Base-by-base conservation (phyloP, 2,329 filamentous ascomycete genomes). In the Cladosporium phlei region DNA sequence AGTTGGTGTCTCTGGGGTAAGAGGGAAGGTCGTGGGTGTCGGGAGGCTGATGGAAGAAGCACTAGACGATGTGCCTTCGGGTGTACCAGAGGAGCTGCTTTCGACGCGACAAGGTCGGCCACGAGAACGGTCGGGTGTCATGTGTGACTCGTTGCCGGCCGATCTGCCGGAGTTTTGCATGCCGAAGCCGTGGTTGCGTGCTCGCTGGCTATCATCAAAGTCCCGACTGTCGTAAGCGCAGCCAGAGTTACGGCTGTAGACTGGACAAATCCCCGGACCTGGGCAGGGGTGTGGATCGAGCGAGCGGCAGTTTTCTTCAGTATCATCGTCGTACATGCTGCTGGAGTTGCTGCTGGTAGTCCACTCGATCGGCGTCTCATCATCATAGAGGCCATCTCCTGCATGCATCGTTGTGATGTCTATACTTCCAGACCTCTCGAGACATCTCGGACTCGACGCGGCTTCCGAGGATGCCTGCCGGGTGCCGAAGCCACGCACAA, bases 401-500 rank as follows among this genome's bases (percentile, higher is more conserved):
- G 22, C 19, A 17, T 47, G 47, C 22, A 43, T 29, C 20, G 65
- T 50, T 2, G 61, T 66, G 38, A 66, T 60, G 46, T 64, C 56
- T 17, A 54, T 35, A 32, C 54, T 57, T 5, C 21, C n/a, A 12
- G 32, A 35, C 29, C 32, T 16, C 39, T 33, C 43, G 46, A 27
- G 38, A 38, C 16, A 48, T 12, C 8, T 16, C 29, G 33, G 30
- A 20, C 20, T 35, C 39, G 21, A 11, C 46, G 38, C n/a, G 34
- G 30, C 3, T 25, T 48, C 34, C 10, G 33, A n/a, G 5, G 47
- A 25, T 14, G 48, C 38, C 30, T 51, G 19, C 10, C 55, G 59
- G 2, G 65, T 55, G 14, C 63, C 65, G 10, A 72, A 63, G 17
- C 50, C 62, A 25, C 60, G 58, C 21, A 70, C 57, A 25, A 67